Evolutionary conservation across 345 rosid species (phyloP).

Genomic region (Eutrema heterophyllum): DNA sequence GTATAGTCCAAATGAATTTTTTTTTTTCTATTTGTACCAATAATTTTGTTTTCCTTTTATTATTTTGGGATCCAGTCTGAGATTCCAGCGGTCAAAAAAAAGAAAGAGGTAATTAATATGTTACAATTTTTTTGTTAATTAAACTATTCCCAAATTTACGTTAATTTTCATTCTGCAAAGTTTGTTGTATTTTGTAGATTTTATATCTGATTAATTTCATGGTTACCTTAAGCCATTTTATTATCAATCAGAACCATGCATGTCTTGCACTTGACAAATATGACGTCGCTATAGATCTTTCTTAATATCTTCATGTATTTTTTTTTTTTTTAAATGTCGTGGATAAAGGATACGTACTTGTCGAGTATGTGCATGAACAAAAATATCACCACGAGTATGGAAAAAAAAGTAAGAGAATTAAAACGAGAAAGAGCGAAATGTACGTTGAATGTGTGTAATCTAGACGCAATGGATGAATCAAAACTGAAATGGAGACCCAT

Average conservation of each 20-base stretch:
- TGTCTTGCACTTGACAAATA: neutral
- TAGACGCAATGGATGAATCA: constrained; percentile 3
- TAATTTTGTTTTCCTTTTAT: too few relatives aligned
- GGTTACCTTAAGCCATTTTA: too few relatives aligned
- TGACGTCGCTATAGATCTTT: neutral
- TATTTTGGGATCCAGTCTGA: too few relatives aligned
- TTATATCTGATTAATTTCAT: too few relatives aligned
- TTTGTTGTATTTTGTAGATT: too few relatives aligned
- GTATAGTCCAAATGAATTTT: too few relatives aligned
- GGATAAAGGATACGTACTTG: neutral
- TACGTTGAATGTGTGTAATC: constrained; percentile 27
- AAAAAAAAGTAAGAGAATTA: neutral
- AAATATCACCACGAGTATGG: neutral
- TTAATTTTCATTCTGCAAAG: too few relatives aligned
- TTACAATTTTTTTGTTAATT: too few relatives aligned
- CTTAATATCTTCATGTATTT: neutral
- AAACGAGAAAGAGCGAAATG: constrained; percentile 5
- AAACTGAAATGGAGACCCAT: constrained; percentile 31
- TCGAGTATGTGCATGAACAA: constrained; percentile 7
- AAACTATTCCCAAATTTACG: too few relatives aligned
- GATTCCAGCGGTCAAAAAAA: too few relatives aligned
- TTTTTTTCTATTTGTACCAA: too few relatives aligned
- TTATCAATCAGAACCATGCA: neutral
- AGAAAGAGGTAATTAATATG: too few relatives aligned
- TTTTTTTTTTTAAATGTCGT: neutral